Evolutionary conservation across 768 basidiomycete genomes (phyloP), one percentile per base, ranked within the genome.

Genomic region (Paxillus involutus): DNA sequence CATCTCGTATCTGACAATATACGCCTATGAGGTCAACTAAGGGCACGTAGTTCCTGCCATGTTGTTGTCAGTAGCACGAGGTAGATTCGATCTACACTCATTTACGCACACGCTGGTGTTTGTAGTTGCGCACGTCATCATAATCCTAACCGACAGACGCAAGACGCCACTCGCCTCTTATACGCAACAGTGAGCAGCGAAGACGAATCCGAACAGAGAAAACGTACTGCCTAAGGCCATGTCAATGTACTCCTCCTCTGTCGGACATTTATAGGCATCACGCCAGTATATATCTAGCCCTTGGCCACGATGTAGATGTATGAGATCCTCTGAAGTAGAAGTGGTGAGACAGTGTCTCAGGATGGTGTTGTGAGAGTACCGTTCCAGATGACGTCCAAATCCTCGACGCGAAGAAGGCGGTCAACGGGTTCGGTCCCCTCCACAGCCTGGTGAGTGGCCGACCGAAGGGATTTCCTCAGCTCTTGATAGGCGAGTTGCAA

Each of bases 161-260:
- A 96, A 83, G 1, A 96, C 77, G 3, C 94, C 93, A 1, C 94
- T 92, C 0, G 94, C 94, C 70, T 98, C 94, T 97, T 62, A 6
- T 9, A n/a, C 0, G 13, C 24, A 11, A 2, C 14, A 7, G 47
- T 49, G 24, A 32, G 46, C 19, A 48, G 10, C 6, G 14, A 13
- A 24, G 19, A 6, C 8, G 12, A 37, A n/a, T 1, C 12, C 29
- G 33, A 29, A 19, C 16, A 26, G 33, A 40, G 33, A n/a, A 17
- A 17, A 62, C 96, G 88, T 59, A 94, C 94, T 98, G 63, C 91
- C 88, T 66, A 91, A 89, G 35, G 94, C 94, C 94, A 98, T 98
- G 2, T 78, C 72, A 41, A 98, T 80, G 64, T 96, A 98, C 61
- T 96, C 89, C 56, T 92, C 88, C 68, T 98, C 94, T 0, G 87